Conservation (phyloP, 148 eudicot species). For the Rhododendron vialii region DNA sequence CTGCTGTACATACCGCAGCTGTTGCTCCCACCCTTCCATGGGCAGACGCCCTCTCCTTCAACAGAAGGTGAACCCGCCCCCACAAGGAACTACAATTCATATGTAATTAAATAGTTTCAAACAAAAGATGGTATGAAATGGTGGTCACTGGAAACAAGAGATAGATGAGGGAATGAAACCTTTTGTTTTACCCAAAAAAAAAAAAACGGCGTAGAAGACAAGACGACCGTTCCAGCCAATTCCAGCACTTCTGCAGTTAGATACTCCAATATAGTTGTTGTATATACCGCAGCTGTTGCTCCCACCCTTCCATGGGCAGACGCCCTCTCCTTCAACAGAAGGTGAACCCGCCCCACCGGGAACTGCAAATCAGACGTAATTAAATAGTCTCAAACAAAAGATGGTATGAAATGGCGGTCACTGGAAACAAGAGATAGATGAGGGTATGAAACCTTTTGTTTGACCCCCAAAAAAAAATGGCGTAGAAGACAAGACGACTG, state of each 20-base stretch:
- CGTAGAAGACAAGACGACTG: slow-evolving; percentile 49
- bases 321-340: slow-evolving; percentile 13
- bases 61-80: too few relatives aligned
- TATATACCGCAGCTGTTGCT: too few relatives aligned
- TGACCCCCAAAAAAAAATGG: neutral
- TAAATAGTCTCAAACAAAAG: neutral
- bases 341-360: slow-evolving; percentile 21
- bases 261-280: too few relatives aligned
- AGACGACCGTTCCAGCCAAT: slow-evolving; percentile 45
- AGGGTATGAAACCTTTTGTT: neutral
- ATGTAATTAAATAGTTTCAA: too few relatives aligned
- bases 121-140: too few relatives aligned
- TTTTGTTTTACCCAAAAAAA: too few relatives aligned
- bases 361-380: slow-evolving; percentile 1
- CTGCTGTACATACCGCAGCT: slow-evolving; percentile 11
- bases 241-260: too few relatives aligned
- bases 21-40: slow-evolving; percentile 4
- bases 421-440: neutral
- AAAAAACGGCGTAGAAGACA: slow-evolving; percentile 9
- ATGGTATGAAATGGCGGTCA: neutral
- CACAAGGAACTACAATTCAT: too few relatives aligned
- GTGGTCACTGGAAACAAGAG: too few relatives aligned
- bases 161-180: too few relatives aligned
- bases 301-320: slow-evolving; percentile 5
- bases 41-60: too few relatives aligned